Percentiles rank a stretch among this genome's conserved stretches.
These are phyloP conservation scores for Phytophthora pisi DNA, from an alignment of 352 stramenopile species.

Conservation along the genomic window DNA sequence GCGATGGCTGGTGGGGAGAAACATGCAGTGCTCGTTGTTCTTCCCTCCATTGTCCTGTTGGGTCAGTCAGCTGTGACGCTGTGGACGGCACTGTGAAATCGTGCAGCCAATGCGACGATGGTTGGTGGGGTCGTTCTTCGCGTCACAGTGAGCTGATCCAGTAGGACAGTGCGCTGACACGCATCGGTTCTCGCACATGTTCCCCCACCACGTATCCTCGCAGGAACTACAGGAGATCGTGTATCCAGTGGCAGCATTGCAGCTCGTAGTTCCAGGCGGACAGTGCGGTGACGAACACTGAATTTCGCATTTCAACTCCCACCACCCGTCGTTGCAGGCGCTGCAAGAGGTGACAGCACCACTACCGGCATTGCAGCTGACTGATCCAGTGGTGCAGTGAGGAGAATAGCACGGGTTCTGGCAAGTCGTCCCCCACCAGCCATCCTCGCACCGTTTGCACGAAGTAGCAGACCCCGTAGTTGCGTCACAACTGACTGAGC, in stretches of 20 bases:
- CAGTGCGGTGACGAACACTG: too few relatives aligned
- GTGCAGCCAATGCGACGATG: neutral
- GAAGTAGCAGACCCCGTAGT: neutral
- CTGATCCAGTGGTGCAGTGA: neutral
- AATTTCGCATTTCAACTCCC: too few relatives aligned
- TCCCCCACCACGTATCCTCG: neutral
- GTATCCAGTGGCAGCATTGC: neutral
- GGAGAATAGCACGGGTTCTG: neutral
- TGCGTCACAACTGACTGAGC: neutral
- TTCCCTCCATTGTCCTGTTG: neutral
- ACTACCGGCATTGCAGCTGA: neutral
- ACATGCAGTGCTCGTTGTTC: neutral
- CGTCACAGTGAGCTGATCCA: neutral
- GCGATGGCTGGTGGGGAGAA: neutral
- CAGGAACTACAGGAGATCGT: neutral
- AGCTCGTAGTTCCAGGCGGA: too few relatives aligned
- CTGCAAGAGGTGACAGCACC: too few relatives aligned
- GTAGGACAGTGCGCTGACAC: neutral
- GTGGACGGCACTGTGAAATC: neutral
- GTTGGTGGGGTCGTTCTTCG: neutral
- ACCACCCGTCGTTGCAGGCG: too few relatives aligned
- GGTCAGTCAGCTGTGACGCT: neutral
- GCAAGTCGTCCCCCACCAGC: neutral
- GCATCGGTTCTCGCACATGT: slow-evolving; percentile 3
- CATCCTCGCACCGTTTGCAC: neutral